A percentile compares a stretch with the other conserved stretches of the same genome.
Conservation (phyloP, 1,139 yeast species). For the Hansenula sp. region DNA sequence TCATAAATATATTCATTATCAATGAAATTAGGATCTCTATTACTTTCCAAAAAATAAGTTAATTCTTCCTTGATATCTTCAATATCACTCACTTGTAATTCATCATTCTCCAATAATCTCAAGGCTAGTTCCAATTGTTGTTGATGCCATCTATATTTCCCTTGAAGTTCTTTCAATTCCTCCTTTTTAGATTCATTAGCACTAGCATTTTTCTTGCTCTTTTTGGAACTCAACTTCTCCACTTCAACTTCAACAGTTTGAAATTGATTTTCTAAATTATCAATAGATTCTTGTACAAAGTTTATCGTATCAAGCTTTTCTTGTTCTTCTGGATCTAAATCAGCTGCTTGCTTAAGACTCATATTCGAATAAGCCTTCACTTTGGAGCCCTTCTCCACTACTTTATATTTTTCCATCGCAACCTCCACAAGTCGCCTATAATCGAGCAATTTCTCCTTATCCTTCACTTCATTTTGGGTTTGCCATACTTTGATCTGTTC, state of each 20-base stretch:
- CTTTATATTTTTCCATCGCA: conserved; percentile 81
- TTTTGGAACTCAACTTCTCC: conserved; percentile 41
- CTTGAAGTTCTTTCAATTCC: conserved; percentile 36
- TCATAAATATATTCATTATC: conserved; percentile 80
- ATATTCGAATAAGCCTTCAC: conserved; percentile 72
- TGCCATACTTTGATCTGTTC: conserved; percentile 81
- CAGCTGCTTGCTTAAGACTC: conserved; percentile 47
- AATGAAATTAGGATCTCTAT: conserved; percentile 68
- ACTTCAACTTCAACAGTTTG: conserved; percentile 62
- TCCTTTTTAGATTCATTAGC: conserved; percentile 56
- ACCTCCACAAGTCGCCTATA: conserved; percentile 65
- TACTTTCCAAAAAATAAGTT: conserved; percentile 66
- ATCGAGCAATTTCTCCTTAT: conserved; percentile 57
- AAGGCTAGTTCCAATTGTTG: conserved; percentile 60
- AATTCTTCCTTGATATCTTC: conserved; percentile 67
- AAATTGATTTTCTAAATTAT: conserved; percentile 59
- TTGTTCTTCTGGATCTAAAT: conserved; percentile 56
- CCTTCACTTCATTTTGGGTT: conserved; percentile 67
- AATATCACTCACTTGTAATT: conserved; percentile 55
- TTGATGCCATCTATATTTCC: conserved; percentile 54
- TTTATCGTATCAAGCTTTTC: conserved; percentile 56
- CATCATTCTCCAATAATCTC: conserved; percentile 62
- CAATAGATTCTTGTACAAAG: conserved; percentile 57
- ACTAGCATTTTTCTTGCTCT: conserved; percentile 44
- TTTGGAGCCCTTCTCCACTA: conserved; percentile 70